Evolutionary conservation across 2,329 filamentous ascomycete species (phyloP).

Genomic region (Penicillium sp.): DNA sequence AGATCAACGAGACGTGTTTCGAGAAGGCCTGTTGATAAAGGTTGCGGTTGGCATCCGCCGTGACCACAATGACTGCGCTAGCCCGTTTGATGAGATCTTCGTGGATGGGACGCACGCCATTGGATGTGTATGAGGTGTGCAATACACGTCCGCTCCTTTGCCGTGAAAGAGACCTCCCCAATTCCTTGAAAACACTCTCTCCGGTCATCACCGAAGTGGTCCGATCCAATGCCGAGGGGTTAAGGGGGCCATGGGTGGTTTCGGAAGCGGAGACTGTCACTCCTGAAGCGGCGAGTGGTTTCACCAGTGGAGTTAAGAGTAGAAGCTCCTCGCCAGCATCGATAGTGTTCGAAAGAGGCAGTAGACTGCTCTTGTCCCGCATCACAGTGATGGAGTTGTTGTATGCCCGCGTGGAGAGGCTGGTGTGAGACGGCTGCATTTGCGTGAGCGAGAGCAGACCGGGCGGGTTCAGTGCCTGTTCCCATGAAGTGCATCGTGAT

Average conservation of each 20-base stretch:
- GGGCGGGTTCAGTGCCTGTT: constrained; percentile 82
- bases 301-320: constrained; percentile 82
- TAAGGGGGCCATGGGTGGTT: constrained; percentile 46
- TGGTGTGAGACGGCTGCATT: constrained; percentile 77
- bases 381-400: constrained; percentile 92
- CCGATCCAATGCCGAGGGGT: constrained; percentile 56
- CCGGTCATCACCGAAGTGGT: constrained; percentile 76
- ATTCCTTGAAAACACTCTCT: constrained; percentile 85
- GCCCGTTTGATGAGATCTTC: constrained; percentile 89
- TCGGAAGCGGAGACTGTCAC: constrained; percentile 68
- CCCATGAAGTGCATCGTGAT: constrained; percentile 81
- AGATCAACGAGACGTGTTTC: constrained; percentile 95
- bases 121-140: constrained; percentile 93
- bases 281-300: constrained; percentile 85
- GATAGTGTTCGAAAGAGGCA: constrained; percentile 79
- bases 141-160: constrained; percentile 81
- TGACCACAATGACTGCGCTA: constrained; percentile 83
- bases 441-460: constrained; percentile 74
- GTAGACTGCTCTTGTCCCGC: constrained; percentile 77
- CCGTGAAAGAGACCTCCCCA: constrained; percentile 82
- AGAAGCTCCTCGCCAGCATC: constrained; percentile 85
- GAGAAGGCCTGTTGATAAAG: constrained; percentile 92
- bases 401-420: constrained; percentile 80
- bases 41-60: constrained; percentile 90
- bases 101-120: constrained; percentile 86